These are phyloP conservation scores for Clonostachys sp. DNA, from an alignment of 2,329 filamentous ascomycete genomes.

Conservation along the genomic window DNA sequence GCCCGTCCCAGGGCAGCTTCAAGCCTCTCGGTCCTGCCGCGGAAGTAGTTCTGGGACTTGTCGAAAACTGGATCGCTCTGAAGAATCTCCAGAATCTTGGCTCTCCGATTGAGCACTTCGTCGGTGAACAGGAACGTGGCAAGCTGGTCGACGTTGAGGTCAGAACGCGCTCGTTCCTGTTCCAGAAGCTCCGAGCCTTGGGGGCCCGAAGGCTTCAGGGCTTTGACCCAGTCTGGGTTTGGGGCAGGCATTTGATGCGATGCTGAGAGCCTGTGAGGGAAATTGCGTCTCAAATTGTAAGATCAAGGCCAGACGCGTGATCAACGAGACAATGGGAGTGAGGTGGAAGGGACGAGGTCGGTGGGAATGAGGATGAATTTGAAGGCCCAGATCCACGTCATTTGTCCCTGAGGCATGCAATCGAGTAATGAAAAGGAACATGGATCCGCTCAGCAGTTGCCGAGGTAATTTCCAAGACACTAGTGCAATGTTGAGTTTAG, in stretches of 20 bases:
- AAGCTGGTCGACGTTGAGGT: slow-evolving; percentile 62
- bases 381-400: too few species aligned
- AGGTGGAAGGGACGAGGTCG: too few species aligned
- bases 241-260: slow-evolving; percentile 5
- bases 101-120: slow-evolving; percentile 55
- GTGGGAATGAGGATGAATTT: too few species aligned
- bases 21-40: slow-evolving; percentile 64
- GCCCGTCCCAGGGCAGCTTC: slow-evolving; percentile 64
- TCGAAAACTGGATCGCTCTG: slow-evolving; percentile 67
- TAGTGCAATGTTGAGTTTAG: too few species aligned
- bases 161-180: slow-evolving; percentile 64
- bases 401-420: too few species aligned
- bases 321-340: too few species aligned
- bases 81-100: slow-evolving; percentile 59
- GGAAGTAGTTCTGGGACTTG: slow-evolving; percentile 74
- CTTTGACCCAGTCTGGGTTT: slow-evolving; percentile 23
- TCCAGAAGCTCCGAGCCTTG: slow-evolving; percentile 66
- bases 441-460: too few species aligned
- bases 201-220: slow-evolving; percentile 43
- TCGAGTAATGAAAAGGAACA: too few species aligned
- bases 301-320: too few species aligned
- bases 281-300: too few species aligned
- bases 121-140: slow-evolving; percentile 66
- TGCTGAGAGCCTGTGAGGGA: too few species aligned
- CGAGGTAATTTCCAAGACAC: too few species aligned